These are phyloP conservation scores for Shiraia bambusicola DNA, from an alignment of 2,329 filamentous ascomycete species.

Conservation along the genomic window DNA sequence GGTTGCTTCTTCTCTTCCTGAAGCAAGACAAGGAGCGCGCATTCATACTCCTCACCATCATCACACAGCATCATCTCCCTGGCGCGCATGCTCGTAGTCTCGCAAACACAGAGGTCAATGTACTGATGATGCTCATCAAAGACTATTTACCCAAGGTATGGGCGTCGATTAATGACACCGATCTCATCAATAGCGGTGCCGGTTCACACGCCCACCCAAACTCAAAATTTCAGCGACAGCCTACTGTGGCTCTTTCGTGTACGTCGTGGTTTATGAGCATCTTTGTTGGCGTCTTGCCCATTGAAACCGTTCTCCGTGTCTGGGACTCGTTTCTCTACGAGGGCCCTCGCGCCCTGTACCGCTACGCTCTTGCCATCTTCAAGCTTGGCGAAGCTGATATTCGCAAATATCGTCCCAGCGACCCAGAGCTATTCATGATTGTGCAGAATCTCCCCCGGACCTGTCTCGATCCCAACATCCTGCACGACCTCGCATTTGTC, in stretches of 20 bases:
- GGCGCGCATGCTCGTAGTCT: slow-evolving; percentile 89
- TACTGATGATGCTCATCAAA: slow-evolving; percentile 83
- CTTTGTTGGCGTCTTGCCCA: slow-evolving; percentile 88
- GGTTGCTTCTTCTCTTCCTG: slow-evolving; percentile 84
- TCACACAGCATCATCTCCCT: slow-evolving; percentile 83
- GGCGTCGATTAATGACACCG: slow-evolving; percentile 82
- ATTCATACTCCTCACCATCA: slow-evolving; percentile 91
- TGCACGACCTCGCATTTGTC: slow-evolving; percentile 82
- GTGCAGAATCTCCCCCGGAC: slow-evolving; percentile 83
- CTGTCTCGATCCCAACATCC: slow-evolving; percentile 75
- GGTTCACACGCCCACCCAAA: slow-evolving; percentile 38
- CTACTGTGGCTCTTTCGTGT: slow-evolving; percentile 87
- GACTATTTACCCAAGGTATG: slow-evolving; percentile 82
- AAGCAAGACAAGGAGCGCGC: slow-evolving; percentile 79
- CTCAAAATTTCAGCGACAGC: slow-evolving; percentile 58
- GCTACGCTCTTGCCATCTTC: slow-evolving; percentile 87
- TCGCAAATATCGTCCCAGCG: slow-evolving; percentile 69
- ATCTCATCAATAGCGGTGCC: slow-evolving; percentile 46
- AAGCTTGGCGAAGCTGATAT: slow-evolving; percentile 84
- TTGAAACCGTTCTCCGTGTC: slow-evolving; percentile 86
- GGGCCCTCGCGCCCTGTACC: slow-evolving; percentile 89
- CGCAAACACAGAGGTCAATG: slow-evolving; percentile 90
- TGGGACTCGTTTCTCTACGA: slow-evolving; percentile 98
- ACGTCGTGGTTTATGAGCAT: slow-evolving; percentile 98
- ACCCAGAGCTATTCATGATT: slow-evolving; percentile 94